A percentile compares a stretch with the other conserved stretches of the same genome.
These are phyloP conservation scores for Crithidia expoeki DNA, from an alignment of 208 protist genomes.

Conservation along the genomic window DNA sequence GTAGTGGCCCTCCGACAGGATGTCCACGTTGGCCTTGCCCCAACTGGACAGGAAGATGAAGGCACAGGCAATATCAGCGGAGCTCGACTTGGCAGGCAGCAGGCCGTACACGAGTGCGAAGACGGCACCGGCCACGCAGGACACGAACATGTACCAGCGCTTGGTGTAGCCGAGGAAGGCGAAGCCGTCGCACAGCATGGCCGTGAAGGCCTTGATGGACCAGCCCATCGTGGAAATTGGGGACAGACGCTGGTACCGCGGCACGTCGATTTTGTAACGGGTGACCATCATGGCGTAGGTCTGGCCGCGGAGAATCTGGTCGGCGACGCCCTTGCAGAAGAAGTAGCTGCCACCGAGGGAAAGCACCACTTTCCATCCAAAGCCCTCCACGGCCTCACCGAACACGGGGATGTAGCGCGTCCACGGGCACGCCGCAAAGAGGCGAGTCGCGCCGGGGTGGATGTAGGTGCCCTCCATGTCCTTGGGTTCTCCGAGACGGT, in stretches of 20 bases:
- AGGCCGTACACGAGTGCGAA: conserved; percentile 52
- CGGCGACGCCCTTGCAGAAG: conserved; percentile 64
- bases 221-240: conserved; percentile 57
- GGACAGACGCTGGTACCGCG: conserved; percentile 58
- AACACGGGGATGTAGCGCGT: conserved; percentile 48
- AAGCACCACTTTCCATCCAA: conserved; percentile 40
- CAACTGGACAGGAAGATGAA: conserved; percentile 64
- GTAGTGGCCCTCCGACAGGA: conserved; percentile 82
- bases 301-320: conserved; percentile 47
- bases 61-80: conserved; percentile 40
- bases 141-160: conserved; percentile 72
- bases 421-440: conserved; percentile 43
- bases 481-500: too few species aligned
- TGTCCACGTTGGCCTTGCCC: conserved; percentile 74
- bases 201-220: conserved; percentile 71
- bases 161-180: conserved; percentile 75
- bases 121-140: conserved; percentile 46
- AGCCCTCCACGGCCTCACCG: conserved; percentile 42
- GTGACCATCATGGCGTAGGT: conserved; percentile 55
- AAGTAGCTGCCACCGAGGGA: conserved; percentile 48
- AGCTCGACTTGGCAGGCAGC: too few species aligned
- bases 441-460: conserved; percentile 31
- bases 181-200: conserved; percentile 69
- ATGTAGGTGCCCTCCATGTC: conserved; percentile 27
- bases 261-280: conserved; percentile 38